Evolutionary conservation across 2,329 filamentous ascomycete genomes (phyloP).

Genomic region (Neodidymelliopsis sp.): DNA sequence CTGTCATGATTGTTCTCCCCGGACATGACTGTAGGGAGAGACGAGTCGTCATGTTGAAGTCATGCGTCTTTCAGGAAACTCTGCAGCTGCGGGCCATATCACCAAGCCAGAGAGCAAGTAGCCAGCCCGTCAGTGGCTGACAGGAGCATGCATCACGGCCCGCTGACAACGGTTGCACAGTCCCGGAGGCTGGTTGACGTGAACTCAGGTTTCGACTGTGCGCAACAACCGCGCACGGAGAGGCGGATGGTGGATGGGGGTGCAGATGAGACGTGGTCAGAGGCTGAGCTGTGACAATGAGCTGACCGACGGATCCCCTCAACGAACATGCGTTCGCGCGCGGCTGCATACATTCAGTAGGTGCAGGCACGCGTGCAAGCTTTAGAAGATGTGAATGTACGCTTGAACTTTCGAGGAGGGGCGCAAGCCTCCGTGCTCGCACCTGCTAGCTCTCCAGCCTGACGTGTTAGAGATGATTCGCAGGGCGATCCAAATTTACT

Average conservation of each 20-base stretch:
- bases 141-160: not conserved
- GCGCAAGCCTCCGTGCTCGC: too few species aligned
- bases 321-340: slow-evolving; percentile 1
- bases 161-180: slow-evolving; percentile 2
- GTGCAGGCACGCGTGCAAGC: not conserved
- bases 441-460: too few species aligned
- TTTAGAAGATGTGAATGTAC: not conserved
- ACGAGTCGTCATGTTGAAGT: slow-evolving; percentile 6
- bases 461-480: too few species aligned
- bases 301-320: not conserved
- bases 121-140: too few species aligned
- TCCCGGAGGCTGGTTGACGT: too few species aligned
- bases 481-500: too few species aligned
- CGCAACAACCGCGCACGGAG: too few species aligned
- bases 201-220: too few species aligned
- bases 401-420: not conserved
- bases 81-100: too few species aligned
- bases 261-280: not conserved
- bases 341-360: not conserved
- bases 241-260: not conserved
- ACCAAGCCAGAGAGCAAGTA: too few species aligned
- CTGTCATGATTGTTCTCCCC: too few species aligned
- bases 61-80: slow-evolving; percentile 1
- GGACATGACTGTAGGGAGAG: not conserved
- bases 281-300: not conserved